Evolutionary conservation across 768 basidiomycete species (phyloP).

Genomic region (Pleurotus ostreatus): DNA sequence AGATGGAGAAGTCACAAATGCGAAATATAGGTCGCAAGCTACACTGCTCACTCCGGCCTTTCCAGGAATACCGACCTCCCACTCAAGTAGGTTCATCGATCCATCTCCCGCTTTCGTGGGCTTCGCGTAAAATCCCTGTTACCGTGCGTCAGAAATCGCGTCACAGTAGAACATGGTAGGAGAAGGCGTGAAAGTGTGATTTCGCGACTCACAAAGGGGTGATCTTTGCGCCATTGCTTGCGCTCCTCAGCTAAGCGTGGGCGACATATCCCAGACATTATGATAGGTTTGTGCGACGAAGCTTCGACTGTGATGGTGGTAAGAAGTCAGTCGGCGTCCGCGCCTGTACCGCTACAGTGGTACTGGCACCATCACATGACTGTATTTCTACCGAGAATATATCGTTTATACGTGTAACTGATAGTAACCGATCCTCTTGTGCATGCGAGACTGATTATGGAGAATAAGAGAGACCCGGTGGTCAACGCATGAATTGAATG

Average conservation of each 20-base stretch:
- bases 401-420: too few species aligned
- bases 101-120: conserved; percentile 89
- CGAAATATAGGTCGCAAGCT: conserved; percentile 12
- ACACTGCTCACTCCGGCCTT: conserved; percentile 68
- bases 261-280: conserved; percentile 90
- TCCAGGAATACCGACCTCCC: conserved; percentile 99
- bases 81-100: conserved; percentile 93
- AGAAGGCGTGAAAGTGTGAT: not conserved
- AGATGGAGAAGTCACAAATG: conserved; percentile 7
- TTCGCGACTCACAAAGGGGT: conserved; percentile 85
- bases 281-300: not conserved
- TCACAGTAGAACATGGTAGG: not conserved
- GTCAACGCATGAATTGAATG: too few species aligned
- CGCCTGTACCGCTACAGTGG: too few species aligned
- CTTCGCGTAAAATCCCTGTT: conserved; percentile 94
- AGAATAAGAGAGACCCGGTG: too few species aligned
- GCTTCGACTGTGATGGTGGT: not conserved
- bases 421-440: too few species aligned
- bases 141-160: conserved; percentile 11
- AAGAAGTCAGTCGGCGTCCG: not conserved
- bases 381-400: too few species aligned
- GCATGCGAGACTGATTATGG: too few species aligned
- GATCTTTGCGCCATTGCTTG: conserved; percentile 98
- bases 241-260: conserved; percentile 93
- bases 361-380: too few species aligned